These are phyloP conservation scores for Fusarium lyarnte DNA, from an alignment of 2,329 filamentous ascomycete genomes.

Conservation along the genomic window DNA sequence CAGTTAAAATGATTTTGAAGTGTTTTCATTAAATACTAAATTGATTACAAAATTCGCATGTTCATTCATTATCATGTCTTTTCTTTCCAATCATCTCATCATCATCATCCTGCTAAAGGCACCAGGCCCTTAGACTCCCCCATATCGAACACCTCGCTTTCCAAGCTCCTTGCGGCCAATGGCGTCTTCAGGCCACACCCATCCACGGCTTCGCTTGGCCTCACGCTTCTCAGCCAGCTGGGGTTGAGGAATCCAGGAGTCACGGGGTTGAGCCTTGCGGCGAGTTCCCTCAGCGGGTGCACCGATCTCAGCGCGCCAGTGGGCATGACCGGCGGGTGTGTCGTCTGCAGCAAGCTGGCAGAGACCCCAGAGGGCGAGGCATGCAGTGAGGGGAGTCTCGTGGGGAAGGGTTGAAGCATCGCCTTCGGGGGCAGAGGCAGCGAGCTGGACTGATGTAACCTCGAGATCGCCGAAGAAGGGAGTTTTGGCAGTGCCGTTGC, in stretches of 20 bases:
- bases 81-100: constrained; percentile 26
- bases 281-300: constrained; percentile 78
- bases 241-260: constrained; percentile 79
- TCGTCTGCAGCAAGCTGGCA: constrained; percentile 75
- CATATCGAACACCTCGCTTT: constrained; percentile 70
- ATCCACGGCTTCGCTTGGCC: constrained; percentile 77
- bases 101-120: constrained; percentile 17
- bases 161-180: constrained; percentile 77
- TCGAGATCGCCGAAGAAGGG: constrained; percentile 93
- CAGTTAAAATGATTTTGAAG: neutral
- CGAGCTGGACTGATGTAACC: constrained; percentile 69
- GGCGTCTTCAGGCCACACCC: constrained; percentile 79
- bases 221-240: constrained; percentile 80
- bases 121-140: constrained; percentile 43
- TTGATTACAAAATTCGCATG: constrained; percentile 12
- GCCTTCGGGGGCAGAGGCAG: constrained; percentile 48
- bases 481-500: constrained; percentile 75
- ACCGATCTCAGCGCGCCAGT: constrained; percentile 77
- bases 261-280: constrained; percentile 74
- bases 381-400: constrained; percentile 70
- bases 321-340: constrained; percentile 62
- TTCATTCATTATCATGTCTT: constrained; percentile 27
- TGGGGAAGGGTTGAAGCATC: constrained; percentile 44
- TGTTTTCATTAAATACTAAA: constrained; percentile 27
- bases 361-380: constrained; percentile 80